Evolutionary conservation across 2,329 filamentous ascomycete genomes (phyloP).

Genomic region (Coleophoma crateriformis): DNA sequence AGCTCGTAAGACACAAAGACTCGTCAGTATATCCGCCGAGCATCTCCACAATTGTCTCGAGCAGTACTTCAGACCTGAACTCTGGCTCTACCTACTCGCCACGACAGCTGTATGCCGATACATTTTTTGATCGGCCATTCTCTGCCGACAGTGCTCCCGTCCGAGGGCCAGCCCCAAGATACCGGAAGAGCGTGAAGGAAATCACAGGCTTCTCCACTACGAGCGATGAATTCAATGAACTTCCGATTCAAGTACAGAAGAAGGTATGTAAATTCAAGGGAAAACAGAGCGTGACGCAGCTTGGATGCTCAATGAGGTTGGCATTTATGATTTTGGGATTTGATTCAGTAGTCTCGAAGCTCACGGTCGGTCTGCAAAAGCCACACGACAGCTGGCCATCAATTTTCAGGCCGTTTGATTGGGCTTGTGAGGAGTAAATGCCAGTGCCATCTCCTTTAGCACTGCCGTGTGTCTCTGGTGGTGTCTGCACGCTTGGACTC

Average conservation of each 20-base stretch:
- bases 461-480: background rate
- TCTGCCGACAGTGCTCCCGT: background rate
- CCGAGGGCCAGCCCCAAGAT: conserved; percentile 2
- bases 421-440: background rate
- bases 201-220: conserved; percentile 26
- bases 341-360: too few species aligned
- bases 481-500: background rate
- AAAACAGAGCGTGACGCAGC: too few species aligned
- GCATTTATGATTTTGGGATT: too few species aligned
- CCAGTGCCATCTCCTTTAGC: background rate
- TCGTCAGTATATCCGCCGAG: background rate
- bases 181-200: conserved; percentile 24
- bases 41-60: background rate
- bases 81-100: background rate
- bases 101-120: background rate
- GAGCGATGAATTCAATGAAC: conserved; percentile 42
- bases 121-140: background rate
- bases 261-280: conserved; percentile 35
- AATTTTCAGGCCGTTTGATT: background rate
- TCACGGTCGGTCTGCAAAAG: too few species aligned
- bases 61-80: background rate
- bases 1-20: too few species aligned
- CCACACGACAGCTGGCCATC: too few species aligned
- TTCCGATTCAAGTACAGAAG: conserved; percentile 43
- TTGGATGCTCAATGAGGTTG: too few species aligned